These are phyloP conservation scores for Neoarthrinium moseri DNA, from an alignment of 2,329 filamentous ascomycete species.

Conservation along the genomic window DNA sequence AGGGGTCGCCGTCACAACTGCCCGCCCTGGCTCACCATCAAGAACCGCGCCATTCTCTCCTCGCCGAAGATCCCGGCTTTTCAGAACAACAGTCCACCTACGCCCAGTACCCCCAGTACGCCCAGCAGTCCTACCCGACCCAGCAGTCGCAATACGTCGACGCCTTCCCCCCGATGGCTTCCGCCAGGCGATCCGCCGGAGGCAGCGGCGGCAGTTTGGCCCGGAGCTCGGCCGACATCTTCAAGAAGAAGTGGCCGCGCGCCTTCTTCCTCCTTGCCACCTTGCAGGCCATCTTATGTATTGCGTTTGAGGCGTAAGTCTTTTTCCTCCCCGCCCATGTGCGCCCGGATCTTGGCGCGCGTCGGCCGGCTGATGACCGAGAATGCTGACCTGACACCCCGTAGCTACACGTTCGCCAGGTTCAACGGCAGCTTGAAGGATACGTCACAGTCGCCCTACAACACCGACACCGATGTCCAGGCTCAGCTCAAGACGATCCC, in stretches of 20 bases:
- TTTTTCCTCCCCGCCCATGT: no score
- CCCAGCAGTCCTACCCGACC: slow-evolving; percentile 16
- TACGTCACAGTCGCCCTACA: slow-evolving; percentile 34
- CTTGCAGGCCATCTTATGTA: slow-evolving; percentile 75
- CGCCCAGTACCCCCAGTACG: slow-evolving; percentile 14
- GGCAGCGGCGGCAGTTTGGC: slow-evolving; percentile 27
- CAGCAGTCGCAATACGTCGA: slow-evolving; percentile 26
- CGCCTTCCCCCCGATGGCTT: slow-evolving; percentile 32
- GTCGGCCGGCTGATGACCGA: no score
- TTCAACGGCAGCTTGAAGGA: slow-evolving; percentile 66
- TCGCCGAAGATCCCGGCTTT: slow-evolving; percentile 35
- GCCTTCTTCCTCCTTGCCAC: slow-evolving; percentile 73
- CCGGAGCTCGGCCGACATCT: slow-evolving; percentile 65
- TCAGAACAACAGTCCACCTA: slow-evolving; percentile 17
- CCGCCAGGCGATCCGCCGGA: slow-evolving; percentile 29
- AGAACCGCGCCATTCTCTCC: slow-evolving; percentile 44
- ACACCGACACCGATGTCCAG: slow-evolving; percentile 37
- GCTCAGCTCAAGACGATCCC: slow-evolving; percentile 74
- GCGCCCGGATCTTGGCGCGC: no score
- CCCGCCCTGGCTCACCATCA: slow-evolving; percentile 45
- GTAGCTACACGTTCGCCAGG: slow-evolving; percentile 82
- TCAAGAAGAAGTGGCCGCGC: slow-evolving; percentile 86
- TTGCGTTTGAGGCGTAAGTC: slow-evolving; percentile 83
- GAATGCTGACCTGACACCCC: no score
- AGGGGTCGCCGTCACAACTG: slow-evolving; percentile 28